A percentile compares a stretch with the other conserved stretches of the same genome.
These are phyloP conservation scores for Trametes cinnabarina DNA, from an alignment of 768 basidiomycete genomes.

Conservation along the genomic window DNA sequence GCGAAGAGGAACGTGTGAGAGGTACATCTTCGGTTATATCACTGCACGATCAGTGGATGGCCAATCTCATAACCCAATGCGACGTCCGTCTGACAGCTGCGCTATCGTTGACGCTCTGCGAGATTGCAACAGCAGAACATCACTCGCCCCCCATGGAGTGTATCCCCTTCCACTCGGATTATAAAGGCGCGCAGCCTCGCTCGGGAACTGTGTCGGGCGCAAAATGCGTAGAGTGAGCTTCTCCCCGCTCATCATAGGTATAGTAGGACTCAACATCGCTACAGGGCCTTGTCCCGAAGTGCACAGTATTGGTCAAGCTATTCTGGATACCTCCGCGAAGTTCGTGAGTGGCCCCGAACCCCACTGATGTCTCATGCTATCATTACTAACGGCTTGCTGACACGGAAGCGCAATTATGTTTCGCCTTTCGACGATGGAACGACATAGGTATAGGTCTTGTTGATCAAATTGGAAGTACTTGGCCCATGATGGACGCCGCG, in stretches of 20 bases:
- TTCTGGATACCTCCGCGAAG: slow-evolving; percentile 78
- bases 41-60: no score
- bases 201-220: slow-evolving; percentile 31
- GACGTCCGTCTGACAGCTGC: slow-evolving; percentile 50
- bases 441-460: slow-evolving; percentile 54
- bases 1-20: slow-evolving; percentile 59
- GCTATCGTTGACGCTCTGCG: slow-evolving; percentile 76
- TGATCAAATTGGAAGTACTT: background rate
- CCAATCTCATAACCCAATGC: background rate
- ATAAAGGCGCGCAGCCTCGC: background rate
- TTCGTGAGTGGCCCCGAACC: slow-evolving; percentile 55
- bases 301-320: slow-evolving; percentile 86
- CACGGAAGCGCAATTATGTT: slow-evolving; percentile 66
- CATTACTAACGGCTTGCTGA: background rate
- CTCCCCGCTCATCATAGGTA: background rate
- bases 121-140: slow-evolving; percentile 70
- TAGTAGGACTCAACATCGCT: background rate
- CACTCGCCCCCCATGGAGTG: slow-evolving; percentile 71
- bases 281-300: slow-evolving; percentile 70
- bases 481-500: background rate
- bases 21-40: slow-evolving; percentile 35
- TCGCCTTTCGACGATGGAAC: slow-evolving; percentile 69
- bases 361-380: no score
- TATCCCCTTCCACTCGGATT: slow-evolving; percentile 8
- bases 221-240: slow-evolving; percentile 51